Percentiles rank a stretch among this genome's conserved stretches.
Conservation (phyloP, 306 rosid species). For the Rosa lucieae region DNA sequence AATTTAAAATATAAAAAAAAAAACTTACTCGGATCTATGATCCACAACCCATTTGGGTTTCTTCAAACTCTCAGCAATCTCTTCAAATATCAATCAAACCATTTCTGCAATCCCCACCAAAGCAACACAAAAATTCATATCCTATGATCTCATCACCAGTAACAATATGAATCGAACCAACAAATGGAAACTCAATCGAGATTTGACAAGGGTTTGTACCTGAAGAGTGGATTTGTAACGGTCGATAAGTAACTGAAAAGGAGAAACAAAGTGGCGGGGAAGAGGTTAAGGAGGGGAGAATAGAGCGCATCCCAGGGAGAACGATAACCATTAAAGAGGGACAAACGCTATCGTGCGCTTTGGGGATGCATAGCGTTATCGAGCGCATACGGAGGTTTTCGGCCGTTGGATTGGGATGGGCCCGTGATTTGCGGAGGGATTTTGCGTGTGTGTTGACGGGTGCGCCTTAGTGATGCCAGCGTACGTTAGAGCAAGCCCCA, state of each 20-base stretch:
- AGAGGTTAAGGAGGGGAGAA: conserved; percentile 35
- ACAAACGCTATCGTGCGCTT: conserved; percentile 45
- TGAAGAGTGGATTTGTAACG: conserved; percentile 30
- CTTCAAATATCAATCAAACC: conserved; percentile 13
- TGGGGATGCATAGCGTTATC: conserved; percentile 36
- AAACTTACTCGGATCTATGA: conserved; percentile 24
- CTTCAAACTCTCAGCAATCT: background rate
- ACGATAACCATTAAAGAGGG: conserved; percentile 30
- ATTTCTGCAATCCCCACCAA: background rate
- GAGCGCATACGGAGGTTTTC: conserved; percentile 23
- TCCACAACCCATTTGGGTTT: conserved; percentile 25
- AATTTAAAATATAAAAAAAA: too few species aligned
- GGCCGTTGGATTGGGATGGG: conserved; percentile 34
- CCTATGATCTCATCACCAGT: too few species aligned
- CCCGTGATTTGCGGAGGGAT: background rate
- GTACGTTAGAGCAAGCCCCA: conserved; percentile 27
- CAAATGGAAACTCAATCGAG: background rate
- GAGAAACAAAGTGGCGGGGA: conserved; percentile 47
- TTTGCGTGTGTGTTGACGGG: background rate
- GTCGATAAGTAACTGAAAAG: conserved; percentile 34
- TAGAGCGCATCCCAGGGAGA: conserved; percentile 61
- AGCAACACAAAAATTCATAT: too few species aligned
- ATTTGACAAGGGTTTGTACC: conserved; percentile 14
- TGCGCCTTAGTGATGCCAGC: background rate
- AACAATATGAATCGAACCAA: background rate